Evolutionary conservation across 495 filamentous ascomycete genomes (phyloP), one percentile per base, ranked within the genome.

Genomic region (Hyaloscypha variabilis): DNA sequence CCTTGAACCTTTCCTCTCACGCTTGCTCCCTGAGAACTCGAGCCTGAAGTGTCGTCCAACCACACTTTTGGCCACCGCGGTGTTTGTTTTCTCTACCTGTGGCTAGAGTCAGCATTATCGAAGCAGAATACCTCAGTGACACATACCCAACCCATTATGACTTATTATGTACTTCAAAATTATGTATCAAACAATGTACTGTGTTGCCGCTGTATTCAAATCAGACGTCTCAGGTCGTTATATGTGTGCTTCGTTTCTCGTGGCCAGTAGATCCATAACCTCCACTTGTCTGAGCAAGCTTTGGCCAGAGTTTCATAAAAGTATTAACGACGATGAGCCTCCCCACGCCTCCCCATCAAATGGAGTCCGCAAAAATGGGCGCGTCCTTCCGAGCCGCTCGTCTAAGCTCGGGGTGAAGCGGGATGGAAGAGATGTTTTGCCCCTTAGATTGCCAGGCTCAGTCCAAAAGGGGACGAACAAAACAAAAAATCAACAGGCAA

Each of bases 41-140:
- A 94, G 81, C 52, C 83, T 82, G 77, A 94, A 94, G 80, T 87
- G 91, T 58, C 81, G 79, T 56, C 91, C 91, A 63, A 93, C 81
- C 39, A 82, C 13, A 39, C 69, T 67, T 56, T 72, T 72, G 65
- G 72, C 69, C 30, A 74, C 65, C 13, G 67, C 72, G 64, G 65
- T 69, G 46, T 74, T 74, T 4, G 70, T 72, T 53, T 68, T 72
- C 39, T 74, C 71, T 30, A 71, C 69, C 71, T 73, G 34, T 46
- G 42, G 30, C 17, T 21, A 28, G 11, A 19, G 42, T 66, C 49
- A 63, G 60, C 39, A 60, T 29, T 28, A 14, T 11, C 3, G 52
- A 61, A n/a, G 53, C 2, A 50, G 31, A 50, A 13, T 14, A 24
- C 26, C 26, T 34, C 58, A 19, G 3, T 24, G 34, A 28, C 39